A percentile compares a stretch with the other conserved stretches of the same genome.
Evolutionary conservation across 169 alveolate species (phyloP).

Genomic region (Cytauxzoon felis): DNA sequence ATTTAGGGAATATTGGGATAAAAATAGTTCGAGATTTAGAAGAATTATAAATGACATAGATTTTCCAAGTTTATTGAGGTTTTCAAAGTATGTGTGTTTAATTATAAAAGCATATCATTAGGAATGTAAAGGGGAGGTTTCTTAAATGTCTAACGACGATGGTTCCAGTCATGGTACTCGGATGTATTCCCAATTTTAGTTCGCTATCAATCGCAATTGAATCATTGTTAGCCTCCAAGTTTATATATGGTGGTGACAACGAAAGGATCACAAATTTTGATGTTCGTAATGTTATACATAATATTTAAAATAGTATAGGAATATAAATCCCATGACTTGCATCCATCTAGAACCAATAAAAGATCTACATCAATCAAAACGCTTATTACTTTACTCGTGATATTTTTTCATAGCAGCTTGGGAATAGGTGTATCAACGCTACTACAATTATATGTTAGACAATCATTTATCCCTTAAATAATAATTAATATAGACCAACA

Average conservation of each 20-base stretch:
- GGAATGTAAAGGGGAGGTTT: conserved; percentile 22
- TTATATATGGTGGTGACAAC: conserved; percentile 44
- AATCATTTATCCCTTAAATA: background rate
- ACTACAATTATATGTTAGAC: conserved; percentile 24
- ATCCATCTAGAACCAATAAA: conserved; percentile 1
- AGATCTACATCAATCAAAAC: conserved; percentile 33
- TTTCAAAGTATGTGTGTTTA: conserved; percentile 4
- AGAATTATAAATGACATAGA: conserved; percentile 14
- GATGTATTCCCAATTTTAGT: conserved; percentile 44
- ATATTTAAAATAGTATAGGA: background rate
- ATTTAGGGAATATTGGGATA: conserved; percentile 13
- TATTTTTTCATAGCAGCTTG: conserved; percentile 24
- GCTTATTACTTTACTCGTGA: conserved; percentile 30
- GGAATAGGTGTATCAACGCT: conserved; percentile 33
- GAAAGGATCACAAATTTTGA: background rate
- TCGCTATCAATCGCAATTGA: conserved; percentile 33
- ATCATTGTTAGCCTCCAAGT: conserved; percentile 31
- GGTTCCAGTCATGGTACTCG: conserved; percentile 38
- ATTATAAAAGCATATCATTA: background rate
- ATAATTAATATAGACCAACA: conserved; percentile 25
- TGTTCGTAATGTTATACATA: background rate
- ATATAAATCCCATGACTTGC: background rate
- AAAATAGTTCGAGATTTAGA: conserved; percentile 15
- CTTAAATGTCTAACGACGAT: conserved; percentile 15
- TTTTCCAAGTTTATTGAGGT: conserved; percentile 17